Percentiles rank a stretch among this genome's conserved stretches.
Evolutionary conservation across 345 rosid species (phyloP).

Genomic region (Lenwebbia sp.): DNA sequence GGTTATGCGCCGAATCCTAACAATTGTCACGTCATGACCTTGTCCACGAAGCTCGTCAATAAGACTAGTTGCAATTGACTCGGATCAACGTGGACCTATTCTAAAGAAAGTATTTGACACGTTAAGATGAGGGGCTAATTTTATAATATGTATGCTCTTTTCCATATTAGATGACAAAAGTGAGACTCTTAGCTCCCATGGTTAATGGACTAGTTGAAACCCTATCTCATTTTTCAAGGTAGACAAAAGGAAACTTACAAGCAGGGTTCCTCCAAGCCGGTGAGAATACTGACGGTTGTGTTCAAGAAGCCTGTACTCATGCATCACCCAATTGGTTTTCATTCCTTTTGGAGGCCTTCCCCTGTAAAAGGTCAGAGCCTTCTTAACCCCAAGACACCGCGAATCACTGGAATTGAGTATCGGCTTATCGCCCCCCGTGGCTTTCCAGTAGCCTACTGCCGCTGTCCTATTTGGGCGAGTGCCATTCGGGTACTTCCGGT

Average conservation of each 20-base stretch:
- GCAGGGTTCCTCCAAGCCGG: slow-evolving; percentile 23
- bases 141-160: not conserved
- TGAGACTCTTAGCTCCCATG: not conserved
- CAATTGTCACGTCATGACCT: not conserved
- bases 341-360: slow-evolving; percentile 29
- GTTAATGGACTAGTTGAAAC: not conserved
- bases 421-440: slow-evolving; percentile 29
- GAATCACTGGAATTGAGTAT: slow-evolving; percentile 16
- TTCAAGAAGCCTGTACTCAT: slow-evolving; percentile 19
- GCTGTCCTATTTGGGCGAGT: slow-evolving; percentile 29
- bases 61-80: not conserved
- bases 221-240: not conserved
- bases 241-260: slow-evolving; percentile 9
- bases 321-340: slow-evolving; percentile 40
- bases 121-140: not conserved
- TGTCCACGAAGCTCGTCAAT: not conserved
- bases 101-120: not conserved
- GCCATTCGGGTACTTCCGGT: slow-evolving; percentile 32
- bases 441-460: slow-evolving; percentile 35
- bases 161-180: not conserved
- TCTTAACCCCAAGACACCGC: slow-evolving; percentile 31
- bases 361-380: slow-evolving; percentile 24
- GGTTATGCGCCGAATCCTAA: too few species aligned
- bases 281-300: slow-evolving; percentile 3
- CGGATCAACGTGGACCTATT: not conserved